Evolutionary conservation across 2,329 filamentous ascomycete genomes (phyloP).

Genomic region (Fusarium heterosporum): DNA sequence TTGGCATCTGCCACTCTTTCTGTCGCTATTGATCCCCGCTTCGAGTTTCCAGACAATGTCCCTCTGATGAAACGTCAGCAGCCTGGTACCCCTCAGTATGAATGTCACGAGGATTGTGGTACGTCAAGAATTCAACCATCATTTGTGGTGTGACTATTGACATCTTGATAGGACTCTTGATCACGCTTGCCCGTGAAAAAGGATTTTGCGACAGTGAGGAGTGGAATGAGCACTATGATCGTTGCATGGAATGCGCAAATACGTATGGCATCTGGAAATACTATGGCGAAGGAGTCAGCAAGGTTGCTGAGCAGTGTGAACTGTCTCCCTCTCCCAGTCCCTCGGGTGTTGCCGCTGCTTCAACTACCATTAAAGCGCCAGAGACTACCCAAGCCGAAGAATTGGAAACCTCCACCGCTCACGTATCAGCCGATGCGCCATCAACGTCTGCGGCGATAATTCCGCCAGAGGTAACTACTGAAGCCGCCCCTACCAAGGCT

Average conservation of each 20-base stretch:
- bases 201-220: conserved; percentile 54
- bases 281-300: conserved; percentile 55
- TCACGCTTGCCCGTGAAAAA: conserved; percentile 50
- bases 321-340: conserved; percentile 34
- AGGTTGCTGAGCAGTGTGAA: conserved; percentile 49
- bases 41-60: conserved; percentile 50
- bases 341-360: conserved; percentile 22
- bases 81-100: conserved; percentile 58
- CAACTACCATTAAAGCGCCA: conserved; percentile 1
- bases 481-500: background rate
- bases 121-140: conserved; percentile 36
- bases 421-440: background rate
- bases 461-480: background rate
- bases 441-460: background rate
- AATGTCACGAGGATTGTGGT: conserved; percentile 62
- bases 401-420: background rate
- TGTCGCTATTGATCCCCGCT: conserved; percentile 33
- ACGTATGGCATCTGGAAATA: conserved; percentile 59
- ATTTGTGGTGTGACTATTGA: background rate
- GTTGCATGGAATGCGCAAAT: conserved; percentile 58
- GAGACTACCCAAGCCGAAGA: background rate
- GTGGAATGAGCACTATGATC: conserved; percentile 56
- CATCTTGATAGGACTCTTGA: conserved; percentile 27
- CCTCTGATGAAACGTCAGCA: conserved; percentile 56
- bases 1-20: conserved; percentile 37